phyloP scores from a whole-genome alignment of 2,329 filamentous ascomycete species.

The Trichoderma lentiforme region DNA sequence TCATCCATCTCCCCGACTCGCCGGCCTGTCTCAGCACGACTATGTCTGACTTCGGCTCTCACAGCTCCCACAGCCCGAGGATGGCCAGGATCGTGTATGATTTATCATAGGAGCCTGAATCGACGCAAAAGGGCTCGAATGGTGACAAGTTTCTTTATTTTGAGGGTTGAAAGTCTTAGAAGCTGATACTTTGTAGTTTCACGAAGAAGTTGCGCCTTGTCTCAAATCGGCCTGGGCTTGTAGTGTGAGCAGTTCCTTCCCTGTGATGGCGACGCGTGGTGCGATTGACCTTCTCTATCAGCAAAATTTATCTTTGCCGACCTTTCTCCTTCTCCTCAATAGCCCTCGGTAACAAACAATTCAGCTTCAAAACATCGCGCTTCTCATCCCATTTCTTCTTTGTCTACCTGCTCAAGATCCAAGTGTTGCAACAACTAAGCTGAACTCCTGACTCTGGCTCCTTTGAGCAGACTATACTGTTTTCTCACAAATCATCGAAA shows the following conservation, averaged over 20 bases:
- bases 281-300: background rate
- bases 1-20: constrained; percentile 21
- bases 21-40: constrained; percentile 28
- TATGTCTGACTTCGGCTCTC: constrained; percentile 20
- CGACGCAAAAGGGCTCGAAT: background rate
- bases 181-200: background rate
- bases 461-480: background rate
- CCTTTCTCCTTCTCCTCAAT: background rate
- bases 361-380: background rate
- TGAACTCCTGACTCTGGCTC: background rate
- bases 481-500: background rate
- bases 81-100: background rate
- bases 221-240: background rate
- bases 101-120: background rate
- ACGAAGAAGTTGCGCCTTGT: constrained; percentile 7
- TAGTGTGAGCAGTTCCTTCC: constrained; percentile 2
- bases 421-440: background rate
- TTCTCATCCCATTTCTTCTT: background rate
- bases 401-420: background rate
- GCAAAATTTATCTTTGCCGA: background rate
- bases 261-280: background rate
- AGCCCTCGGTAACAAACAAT: background rate
- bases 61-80: constrained; percentile 1
- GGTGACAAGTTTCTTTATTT: background rate
- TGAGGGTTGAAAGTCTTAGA: background rate